Percentiles rank a stretch among this genome's conserved stretches.
Evolutionary conservation across 192 early-diverging fungal genomes (phyloP).

Genomic region (Dispira parvispora): DNA sequence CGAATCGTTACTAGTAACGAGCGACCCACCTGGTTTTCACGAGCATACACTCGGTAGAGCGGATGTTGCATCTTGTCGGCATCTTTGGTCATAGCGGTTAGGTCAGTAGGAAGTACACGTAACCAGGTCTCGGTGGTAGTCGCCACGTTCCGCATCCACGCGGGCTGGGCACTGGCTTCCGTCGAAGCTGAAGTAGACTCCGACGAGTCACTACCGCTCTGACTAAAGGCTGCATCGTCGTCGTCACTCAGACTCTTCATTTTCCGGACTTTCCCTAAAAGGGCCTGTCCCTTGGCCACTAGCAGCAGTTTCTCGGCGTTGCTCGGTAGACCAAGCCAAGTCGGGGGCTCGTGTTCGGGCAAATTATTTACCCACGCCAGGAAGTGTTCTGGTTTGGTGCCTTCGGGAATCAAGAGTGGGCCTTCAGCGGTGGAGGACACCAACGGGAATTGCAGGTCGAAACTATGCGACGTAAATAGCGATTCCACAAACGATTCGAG

Average conservation of each 20-base stretch:
- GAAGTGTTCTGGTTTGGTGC: constrained; percentile 69
- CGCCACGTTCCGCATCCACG: constrained; percentile 56
- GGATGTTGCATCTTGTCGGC: constrained; percentile 29
- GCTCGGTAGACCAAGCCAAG: constrained; percentile 88
- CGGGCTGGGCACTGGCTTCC: constrained; percentile 30
- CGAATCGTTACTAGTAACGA: constrained; percentile 41
- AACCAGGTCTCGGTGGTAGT: constrained; percentile 39
- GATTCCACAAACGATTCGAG: constrained; percentile 72
- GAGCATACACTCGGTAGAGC: constrained; percentile 67
- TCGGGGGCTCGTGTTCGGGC: constrained; percentile 85
- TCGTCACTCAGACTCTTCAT: constrained; percentile 67
- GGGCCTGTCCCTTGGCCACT: constrained; percentile 55
- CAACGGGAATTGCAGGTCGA: constrained; percentile 64
- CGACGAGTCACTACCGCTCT: constrained; percentile 12
- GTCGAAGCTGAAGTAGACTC: constrained; percentile 13
- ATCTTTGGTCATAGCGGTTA: constrained; percentile 10
- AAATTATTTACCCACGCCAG: constrained; percentile 72
- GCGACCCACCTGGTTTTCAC: constrained; percentile 50
- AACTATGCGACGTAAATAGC: constrained; percentile 63
- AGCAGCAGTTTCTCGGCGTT: constrained; percentile 87
- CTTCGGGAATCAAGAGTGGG: constrained; percentile 64
- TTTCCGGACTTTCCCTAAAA: constrained; percentile 73
- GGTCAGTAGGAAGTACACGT: constrained; percentile 26
- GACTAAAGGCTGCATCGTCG: constrained; percentile 42
- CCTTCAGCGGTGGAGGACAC: constrained; percentile 26